These are phyloP conservation scores for Pichia sp. DNA, from an alignment of 1,139 yeast species.

Conservation along the genomic window DNA sequence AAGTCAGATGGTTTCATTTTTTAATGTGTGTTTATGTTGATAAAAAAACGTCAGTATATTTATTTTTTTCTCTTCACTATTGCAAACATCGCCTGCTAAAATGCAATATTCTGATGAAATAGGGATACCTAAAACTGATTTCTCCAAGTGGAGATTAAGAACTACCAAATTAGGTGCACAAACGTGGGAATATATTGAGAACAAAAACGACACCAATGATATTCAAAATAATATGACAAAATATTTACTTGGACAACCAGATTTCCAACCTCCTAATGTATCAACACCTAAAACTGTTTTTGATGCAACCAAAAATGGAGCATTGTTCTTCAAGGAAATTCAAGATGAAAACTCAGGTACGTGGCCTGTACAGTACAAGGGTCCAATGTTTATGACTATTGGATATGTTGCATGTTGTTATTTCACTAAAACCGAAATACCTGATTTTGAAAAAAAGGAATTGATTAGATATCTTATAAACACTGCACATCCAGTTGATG, in stretches of 20 bases:
- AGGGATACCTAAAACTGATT: constrained; percentile 65
- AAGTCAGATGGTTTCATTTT: no score
- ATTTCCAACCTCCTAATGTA: constrained; percentile 12
- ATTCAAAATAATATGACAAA: constrained; percentile 55
- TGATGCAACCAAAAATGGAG: constrained; percentile 70
- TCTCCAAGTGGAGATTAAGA: constrained; percentile 64
- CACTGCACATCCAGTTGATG: constrained; percentile 93
- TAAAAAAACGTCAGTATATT: no score
- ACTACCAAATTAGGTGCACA: constrained; percentile 71
- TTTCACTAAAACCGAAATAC: constrained; percentile 60
- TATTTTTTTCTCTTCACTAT: no score
- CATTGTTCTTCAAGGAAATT: constrained; percentile 55
- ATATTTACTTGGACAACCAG: constrained; percentile 41
- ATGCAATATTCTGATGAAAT: constrained; percentile 51
- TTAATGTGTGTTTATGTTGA: no score
- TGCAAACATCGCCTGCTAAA: not conserved
- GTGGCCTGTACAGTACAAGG: constrained; percentile 89
- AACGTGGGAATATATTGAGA: constrained; percentile 64
- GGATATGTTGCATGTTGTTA: constrained; percentile 79
- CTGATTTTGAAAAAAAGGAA: constrained; percentile 60
- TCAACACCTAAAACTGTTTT: constrained; percentile 36
- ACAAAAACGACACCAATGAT: constrained; percentile 27
- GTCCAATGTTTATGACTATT: constrained; percentile 95
- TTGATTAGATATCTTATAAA: constrained; percentile 79
- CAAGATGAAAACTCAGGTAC: constrained; percentile 75